A percentile compares a stretch with the other conserved stretches of the same genome.
phyloP scores from a whole-genome alignment of 805 yeast genomes.

The Suhomyces xylopsoci region DNA sequence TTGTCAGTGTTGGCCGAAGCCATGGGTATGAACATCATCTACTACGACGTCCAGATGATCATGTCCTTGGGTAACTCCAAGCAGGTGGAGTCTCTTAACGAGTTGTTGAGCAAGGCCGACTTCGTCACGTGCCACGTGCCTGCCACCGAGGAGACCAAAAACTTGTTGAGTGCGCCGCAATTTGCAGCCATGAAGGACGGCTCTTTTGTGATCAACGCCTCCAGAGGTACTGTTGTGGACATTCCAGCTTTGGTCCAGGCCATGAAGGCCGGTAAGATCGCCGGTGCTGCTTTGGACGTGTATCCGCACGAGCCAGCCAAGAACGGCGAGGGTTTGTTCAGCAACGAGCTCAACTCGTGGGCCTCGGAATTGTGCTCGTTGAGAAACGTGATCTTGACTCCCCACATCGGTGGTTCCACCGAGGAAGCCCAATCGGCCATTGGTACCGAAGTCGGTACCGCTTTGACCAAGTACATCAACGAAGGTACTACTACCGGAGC shows the following conservation, averaged over 20 bases:
- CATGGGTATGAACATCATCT: conserved; percentile 94
- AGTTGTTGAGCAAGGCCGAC: conserved; percentile 76
- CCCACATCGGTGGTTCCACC: conserved; percentile 98
- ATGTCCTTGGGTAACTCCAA: conserved; percentile 97
- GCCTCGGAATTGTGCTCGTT: conserved; percentile 74
- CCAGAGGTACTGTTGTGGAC: conserved; percentile 97
- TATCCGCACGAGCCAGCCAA: conserved; percentile 97
- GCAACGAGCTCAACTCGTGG: conserved; percentile 74
- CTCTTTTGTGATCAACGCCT: conserved; percentile 89
- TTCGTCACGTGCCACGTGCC: conserved; percentile 95
- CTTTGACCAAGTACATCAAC: conserved; percentile 86
- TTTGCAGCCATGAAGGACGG: conserved; percentile 96
- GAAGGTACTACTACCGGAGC: conserved; percentile 95
- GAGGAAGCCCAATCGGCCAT: conserved; percentile 98
- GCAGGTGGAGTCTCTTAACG: conserved; percentile 84
- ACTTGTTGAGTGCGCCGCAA: conserved; percentile 85
- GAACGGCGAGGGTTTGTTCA: conserved; percentile 83
- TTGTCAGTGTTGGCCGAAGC: conserved; percentile 95
- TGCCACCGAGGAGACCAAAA: conserved; percentile 87
- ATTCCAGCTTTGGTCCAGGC: conserved; percentile 92
- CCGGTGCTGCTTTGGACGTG: conserved; percentile 96
- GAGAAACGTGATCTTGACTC: conserved; percentile 88
- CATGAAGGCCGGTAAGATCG: conserved; percentile 87
- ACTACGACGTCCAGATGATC: conserved; percentile 87
- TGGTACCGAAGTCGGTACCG: conserved; percentile 89